A percentile compares a stretch with the other conserved stretches of the same genome.
Evolutionary conservation across 371 early-diverging fungal genomes (phyloP).

Genomic region (Mucor mucedo): DNA sequence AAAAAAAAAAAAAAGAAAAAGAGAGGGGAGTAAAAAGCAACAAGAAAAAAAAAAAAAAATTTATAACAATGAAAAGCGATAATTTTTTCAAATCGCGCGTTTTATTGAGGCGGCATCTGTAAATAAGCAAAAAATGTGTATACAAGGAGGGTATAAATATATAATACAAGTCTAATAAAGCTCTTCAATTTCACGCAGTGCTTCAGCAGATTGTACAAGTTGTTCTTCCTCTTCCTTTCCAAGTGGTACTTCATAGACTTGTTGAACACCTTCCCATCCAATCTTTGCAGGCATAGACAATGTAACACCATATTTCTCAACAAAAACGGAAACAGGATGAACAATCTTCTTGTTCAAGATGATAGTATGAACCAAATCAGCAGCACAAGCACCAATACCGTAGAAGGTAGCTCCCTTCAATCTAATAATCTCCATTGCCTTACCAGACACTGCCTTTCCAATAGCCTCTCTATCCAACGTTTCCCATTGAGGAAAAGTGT

Average conservation of each 20-base stretch:
- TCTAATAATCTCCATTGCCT: slow-evolving; percentile 86
- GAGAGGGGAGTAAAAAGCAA: neutral
- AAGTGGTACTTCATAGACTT: slow-evolving; percentile 66
- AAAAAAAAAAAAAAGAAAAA: slow-evolving; percentile 13
- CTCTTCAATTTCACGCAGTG: slow-evolving; percentile 45
- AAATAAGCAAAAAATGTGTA: no score
- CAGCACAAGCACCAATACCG: slow-evolving; percentile 85
- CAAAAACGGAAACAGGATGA: slow-evolving; percentile 71
- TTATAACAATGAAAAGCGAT: slow-evolving; percentile 4
- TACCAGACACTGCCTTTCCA: slow-evolving; percentile 63
- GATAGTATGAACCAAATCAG: slow-evolving; percentile 71
- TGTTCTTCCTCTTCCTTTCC: slow-evolving; percentile 57
- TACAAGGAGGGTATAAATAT: neutral
- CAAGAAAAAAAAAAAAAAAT: slow-evolving; percentile 6
- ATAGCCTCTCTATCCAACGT: slow-evolving; percentile 57
- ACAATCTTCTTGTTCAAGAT: slow-evolving; percentile 68
- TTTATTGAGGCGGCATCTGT: neutral
- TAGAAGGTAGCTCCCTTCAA: slow-evolving; percentile 88
- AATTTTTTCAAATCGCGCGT: neutral
- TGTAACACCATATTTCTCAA: slow-evolving; percentile 63
- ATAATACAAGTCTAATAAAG: slow-evolving; percentile 12
- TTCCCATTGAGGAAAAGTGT: slow-evolving; percentile 66
- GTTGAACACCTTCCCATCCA: slow-evolving; percentile 72
- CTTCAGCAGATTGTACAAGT: slow-evolving; percentile 48
- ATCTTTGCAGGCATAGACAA: slow-evolving; percentile 78